Evolutionary conservation across 108 stramenopile species (phyloP), one percentile per base, ranked within the genome.

Genomic region (Nannochloropsis gaditana): DNA sequence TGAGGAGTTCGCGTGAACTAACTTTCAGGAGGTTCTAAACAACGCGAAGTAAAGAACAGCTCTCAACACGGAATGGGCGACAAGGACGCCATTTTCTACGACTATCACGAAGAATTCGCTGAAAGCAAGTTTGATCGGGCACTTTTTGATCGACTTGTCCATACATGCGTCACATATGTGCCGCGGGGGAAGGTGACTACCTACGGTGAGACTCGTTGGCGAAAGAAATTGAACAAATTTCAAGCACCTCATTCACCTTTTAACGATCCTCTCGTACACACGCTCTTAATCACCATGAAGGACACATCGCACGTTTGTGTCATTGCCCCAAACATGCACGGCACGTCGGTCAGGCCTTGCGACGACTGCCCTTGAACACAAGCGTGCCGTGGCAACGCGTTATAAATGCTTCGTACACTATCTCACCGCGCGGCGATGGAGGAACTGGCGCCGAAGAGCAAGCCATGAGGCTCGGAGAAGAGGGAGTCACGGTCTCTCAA

Each of bases 281-380:
- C 8, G 2, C 59, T n/a, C 2, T n/a, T 4, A 73, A 15, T 73
- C 59, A 15, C 59, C 15, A 73, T n/a, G 59, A 15, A 73, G 59
- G 59, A 73, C 59, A 73, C 59, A 73, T 73, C n/a, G 59, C 59
- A n/a, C 59, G 59, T n/a, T n/a, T 73, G 15, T 73, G 59, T 73
- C 59, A 73, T n/a, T n/a, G n/a, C n/a, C 59, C 59, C 15, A 73
- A 73, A n/a, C 59, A 73, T 6, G 59, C 59, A n/a, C 59, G 59
- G 6, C 59, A 73, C 8, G 59, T 73, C 6, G 59, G 59, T n/a
- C 15, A 73, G 3, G 59, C 59, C 59, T n/a, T 73, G 59, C 59
- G 8, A 8, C 59, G 59, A 15, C 59, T 73, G 5, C 59, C 59
- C n/a, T 3, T n/a, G 8, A 73, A 73, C n/a, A 5, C 59, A n/a